Conservation (phyloP, 2,329 filamentous ascomycete genomes). For the Microsporum canis region DNA sequence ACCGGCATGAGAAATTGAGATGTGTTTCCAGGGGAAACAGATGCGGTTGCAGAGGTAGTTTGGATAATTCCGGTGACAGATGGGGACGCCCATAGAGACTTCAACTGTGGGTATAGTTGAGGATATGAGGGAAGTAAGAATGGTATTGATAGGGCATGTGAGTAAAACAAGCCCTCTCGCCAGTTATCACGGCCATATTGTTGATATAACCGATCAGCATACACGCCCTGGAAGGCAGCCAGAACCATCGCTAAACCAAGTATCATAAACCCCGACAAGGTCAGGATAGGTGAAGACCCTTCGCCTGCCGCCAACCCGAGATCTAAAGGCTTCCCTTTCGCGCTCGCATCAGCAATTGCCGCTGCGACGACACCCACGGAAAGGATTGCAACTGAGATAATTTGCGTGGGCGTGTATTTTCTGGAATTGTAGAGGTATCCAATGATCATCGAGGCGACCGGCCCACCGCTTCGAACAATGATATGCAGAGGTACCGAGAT, state of each 20-base stretch:
- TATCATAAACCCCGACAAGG: constrained; percentile 59
- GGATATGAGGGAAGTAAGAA: constrained; percentile 32
- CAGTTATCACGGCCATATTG: constrained; percentile 72
- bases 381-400: constrained; percentile 68
- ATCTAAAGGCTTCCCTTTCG: constrained; percentile 49
- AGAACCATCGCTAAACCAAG: constrained; percentile 80
- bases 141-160: constrained; percentile 43
- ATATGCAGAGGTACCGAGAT: constrained; percentile 97
- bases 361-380: constrained; percentile 78
- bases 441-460: constrained; percentile 89
- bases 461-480: constrained; percentile 86
- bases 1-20: constrained; percentile 46
- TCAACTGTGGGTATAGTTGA: constrained; percentile 28
- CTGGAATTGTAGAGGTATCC: constrained; percentile 72
- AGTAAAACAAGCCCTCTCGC: constrained; percentile 95
- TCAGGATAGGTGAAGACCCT: constrained; percentile 29
- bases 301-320: constrained; percentile 29
- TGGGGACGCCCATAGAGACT: constrained; percentile 24
- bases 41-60: constrained; percentile 34
- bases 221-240: constrained; percentile 88
- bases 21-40: constrained; percentile 36
- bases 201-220: constrained; percentile 81
- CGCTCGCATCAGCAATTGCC: constrained; percentile 77
- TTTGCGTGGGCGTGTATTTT: constrained; percentile 66
- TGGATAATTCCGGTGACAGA: constrained; percentile 20